Percentiles rank a stretch among this genome's conserved stretches.
Evolutionary conservation across 768 basidiomycete genomes (phyloP).

Genomic region (Hygrocybe punicea): DNA sequence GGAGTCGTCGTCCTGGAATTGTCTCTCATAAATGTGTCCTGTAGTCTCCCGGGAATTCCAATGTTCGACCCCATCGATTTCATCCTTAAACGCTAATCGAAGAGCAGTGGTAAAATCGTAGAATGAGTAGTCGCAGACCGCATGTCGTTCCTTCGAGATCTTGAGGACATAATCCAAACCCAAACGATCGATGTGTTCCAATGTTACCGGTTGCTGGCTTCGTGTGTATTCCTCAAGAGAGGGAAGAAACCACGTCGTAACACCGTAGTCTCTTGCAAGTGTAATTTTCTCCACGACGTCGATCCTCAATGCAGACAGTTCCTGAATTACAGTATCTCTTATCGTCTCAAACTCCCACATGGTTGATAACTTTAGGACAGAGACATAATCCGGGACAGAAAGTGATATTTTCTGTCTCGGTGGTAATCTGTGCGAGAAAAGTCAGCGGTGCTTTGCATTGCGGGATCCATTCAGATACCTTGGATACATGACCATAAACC

Average conservation of each 20-base stretch:
- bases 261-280: background rate
- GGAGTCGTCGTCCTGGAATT: background rate
- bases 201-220: constrained; percentile 26
- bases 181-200: constrained; percentile 22
- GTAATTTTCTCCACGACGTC: background rate
- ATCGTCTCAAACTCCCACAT: constrained; percentile 12
- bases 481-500: constrained; percentile 2
- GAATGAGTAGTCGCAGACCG: constrained; percentile 22
- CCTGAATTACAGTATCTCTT: background rate
- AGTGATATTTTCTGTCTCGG: background rate
- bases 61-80: background rate
- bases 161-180: constrained; percentile 15
- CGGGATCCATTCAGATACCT: constrained; percentile 21
- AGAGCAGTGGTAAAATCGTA: no score
- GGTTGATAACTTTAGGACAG: constrained; percentile 6
- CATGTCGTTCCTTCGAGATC: background rate
- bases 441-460: background rate
- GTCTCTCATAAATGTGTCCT: no score
- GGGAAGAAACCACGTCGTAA: background rate
- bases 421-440: no score
- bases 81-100: constrained; percentile 21
- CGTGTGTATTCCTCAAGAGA: background rate
- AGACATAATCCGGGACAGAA: background rate
- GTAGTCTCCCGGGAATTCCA: background rate
- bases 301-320: background rate